A percentile compares a stretch with the other conserved stretches of the same genome.
phyloP scores from a whole-genome alignment of 2,329 filamentous ascomycete species.

The Thyridium curvatum region DNA sequence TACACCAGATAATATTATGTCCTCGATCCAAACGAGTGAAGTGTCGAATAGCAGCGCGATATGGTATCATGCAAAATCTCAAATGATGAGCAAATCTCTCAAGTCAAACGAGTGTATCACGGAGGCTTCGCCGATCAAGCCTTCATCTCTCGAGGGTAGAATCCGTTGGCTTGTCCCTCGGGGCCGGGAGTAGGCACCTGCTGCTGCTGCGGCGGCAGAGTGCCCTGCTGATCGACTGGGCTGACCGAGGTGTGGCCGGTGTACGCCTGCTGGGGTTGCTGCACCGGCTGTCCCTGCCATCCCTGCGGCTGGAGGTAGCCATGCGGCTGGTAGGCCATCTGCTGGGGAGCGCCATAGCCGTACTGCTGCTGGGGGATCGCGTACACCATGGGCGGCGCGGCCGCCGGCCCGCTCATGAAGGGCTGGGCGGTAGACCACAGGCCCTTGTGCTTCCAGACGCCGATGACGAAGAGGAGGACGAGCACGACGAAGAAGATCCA shows the following conservation, averaged over 20 bases:
- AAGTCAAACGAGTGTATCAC: no score
- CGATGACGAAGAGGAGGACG: constrained; percentile 14
- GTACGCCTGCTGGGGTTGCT: not conserved
- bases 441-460: constrained; percentile 12
- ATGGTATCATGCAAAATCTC: no score
- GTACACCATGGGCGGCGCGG: not conserved
- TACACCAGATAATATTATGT: no score
- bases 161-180: not conserved
- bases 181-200: not conserved
- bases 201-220: not conserved
- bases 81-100: no score
- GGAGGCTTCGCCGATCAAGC: no score
- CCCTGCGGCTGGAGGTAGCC: not conserved
- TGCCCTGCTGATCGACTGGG: no score
- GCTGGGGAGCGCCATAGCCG: not conserved
- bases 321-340: not conserved
- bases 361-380: not conserved
- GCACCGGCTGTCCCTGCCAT: not conserved
- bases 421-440: constrained; percentile 16
- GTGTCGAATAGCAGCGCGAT: no score
- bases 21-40: no score
- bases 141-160: no score
- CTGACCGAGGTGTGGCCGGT: no score
- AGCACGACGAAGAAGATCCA: constrained; percentile 12
- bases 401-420: constrained; percentile 4